These are phyloP conservation scores for Coemansia sp. DNA, from an alignment of 192 early-diverging fungal species.

Conservation along the genomic window DNA sequence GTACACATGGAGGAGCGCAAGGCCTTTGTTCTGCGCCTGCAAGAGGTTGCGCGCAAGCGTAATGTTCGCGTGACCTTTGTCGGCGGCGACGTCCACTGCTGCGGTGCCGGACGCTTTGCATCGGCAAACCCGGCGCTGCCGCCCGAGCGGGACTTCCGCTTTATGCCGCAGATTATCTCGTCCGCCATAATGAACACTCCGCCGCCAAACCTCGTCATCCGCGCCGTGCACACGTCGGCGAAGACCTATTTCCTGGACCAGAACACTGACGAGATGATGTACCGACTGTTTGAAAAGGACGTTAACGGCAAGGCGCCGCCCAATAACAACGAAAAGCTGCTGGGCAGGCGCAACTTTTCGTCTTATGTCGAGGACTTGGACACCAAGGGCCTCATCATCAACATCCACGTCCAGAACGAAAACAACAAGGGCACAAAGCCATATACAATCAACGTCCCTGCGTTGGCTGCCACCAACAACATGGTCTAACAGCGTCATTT, in stretches of 20 bases:
- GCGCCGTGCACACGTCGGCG: slow-evolving; percentile 63
- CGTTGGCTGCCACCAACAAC: slow-evolving; percentile 24
- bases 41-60: slow-evolving; percentile 60
- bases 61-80: slow-evolving; percentile 75
- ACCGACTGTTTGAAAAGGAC: slow-evolving; percentile 65
- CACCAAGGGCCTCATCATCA: slow-evolving; percentile 47
- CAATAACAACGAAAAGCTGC: slow-evolving; percentile 55
- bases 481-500: background rate
- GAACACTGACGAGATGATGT: slow-evolving; percentile 70
- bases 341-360: slow-evolving; percentile 63
- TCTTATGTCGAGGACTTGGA: slow-evolving; percentile 51
- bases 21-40: slow-evolving; percentile 62
- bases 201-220: slow-evolving; percentile 69
- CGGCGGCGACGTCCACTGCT: slow-evolving; percentile 77
- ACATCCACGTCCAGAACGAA: slow-evolving; percentile 59
- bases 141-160: slow-evolving; percentile 62
- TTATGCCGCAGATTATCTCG: slow-evolving; percentile 80
- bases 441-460: slow-evolving; percentile 53
- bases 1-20: slow-evolving; percentile 71
- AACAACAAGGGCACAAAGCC: slow-evolving; percentile 52
- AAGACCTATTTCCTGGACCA: slow-evolving; percentile 59
- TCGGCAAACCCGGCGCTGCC: slow-evolving; percentile 52
- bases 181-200: slow-evolving; percentile 80
- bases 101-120: slow-evolving; percentile 63
- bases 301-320: slow-evolving; percentile 63